phyloP scores from a whole-genome alignment of 2,329 filamentous ascomycete species.

The Penicillium sclerotiorum region DNA sequence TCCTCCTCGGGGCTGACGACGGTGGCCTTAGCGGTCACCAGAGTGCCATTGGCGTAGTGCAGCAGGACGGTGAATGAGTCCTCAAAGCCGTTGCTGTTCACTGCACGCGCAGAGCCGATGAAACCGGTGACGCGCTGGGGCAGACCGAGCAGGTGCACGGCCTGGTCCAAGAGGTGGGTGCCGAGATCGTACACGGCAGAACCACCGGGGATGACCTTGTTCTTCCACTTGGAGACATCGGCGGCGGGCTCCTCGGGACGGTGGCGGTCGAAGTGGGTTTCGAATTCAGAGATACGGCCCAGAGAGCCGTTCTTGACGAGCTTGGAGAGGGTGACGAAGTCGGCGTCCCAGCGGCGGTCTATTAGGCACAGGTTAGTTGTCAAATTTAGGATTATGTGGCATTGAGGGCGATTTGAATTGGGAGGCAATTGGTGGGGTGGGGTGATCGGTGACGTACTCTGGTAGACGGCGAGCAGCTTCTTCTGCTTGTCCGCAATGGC shows the following conservation, averaged over 20 bases:
- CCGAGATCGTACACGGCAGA: conserved; percentile 75
- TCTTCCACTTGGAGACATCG: conserved; percentile 64
- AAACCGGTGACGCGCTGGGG: conserved; percentile 69
- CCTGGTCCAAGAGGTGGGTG: conserved; percentile 76
- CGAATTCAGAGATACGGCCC: conserved; percentile 74
- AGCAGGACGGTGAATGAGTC: conserved; percentile 64
- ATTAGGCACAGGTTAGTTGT: background rate
- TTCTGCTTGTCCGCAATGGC: conserved; percentile 55
- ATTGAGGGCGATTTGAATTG: background rate
- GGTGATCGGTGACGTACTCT: conserved; percentile 50
- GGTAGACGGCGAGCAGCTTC: conserved; percentile 67
- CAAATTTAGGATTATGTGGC: too few species aligned
- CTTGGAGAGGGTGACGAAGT: conserved; percentile 71
- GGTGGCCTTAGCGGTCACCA: conserved; percentile 70
- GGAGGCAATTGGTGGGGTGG: background rate
- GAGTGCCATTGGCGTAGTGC: conserved; percentile 63
- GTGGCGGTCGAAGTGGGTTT: conserved; percentile 80
- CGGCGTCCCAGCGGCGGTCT: conserved; percentile 74
- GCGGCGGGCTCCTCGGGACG: conserved; percentile 57
- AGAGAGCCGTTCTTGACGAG: conserved; percentile 63
- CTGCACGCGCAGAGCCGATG: conserved; percentile 66
- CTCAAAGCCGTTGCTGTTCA: conserved; percentile 53
- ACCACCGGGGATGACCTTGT: conserved; percentile 64
- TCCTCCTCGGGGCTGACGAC: conserved; percentile 68
- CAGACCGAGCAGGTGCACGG: conserved; percentile 69